Evolutionary conservation across 768 basidiomycete species (phyloP).

Genomic region (Agrocybe praecox): DNA sequence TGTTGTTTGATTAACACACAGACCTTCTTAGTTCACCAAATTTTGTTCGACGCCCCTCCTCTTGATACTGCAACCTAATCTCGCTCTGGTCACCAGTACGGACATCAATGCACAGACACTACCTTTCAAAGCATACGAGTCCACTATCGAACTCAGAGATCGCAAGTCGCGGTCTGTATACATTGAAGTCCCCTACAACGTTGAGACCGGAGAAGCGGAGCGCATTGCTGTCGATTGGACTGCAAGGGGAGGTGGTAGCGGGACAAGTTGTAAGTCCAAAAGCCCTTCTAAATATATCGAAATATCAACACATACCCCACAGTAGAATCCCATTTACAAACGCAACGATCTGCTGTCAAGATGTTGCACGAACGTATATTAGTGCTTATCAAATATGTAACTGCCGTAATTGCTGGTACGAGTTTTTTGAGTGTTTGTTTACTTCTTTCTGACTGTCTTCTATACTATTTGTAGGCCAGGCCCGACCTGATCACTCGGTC

Average conservation of each 20-base stretch:
- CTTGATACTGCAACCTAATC: conserved; percentile 68
- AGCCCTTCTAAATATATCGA: conserved; percentile 12
- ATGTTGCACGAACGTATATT: conserved; percentile 94
- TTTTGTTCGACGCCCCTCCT: conserved; percentile 91
- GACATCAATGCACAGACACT: conserved; percentile 72
- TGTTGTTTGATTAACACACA: neutral
- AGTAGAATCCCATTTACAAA: conserved; percentile 92
- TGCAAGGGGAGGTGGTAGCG: conserved; percentile 81
- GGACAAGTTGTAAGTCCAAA: conserved; percentile 73
- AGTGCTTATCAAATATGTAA: conserved; percentile 85
- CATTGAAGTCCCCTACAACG: conserved; percentile 82
- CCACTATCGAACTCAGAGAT: conserved; percentile 83
- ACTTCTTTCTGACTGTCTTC: neutral
- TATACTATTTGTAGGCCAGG: conserved; percentile 50
- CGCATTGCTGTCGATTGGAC: conserved; percentile 98
- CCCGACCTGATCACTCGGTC: conserved; percentile 76
- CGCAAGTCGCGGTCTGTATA: conserved; percentile 77
- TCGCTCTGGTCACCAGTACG: conserved; percentile 42
- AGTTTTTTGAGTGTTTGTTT: conserved; percentile 3
- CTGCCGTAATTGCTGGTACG: conserved; percentile 73
- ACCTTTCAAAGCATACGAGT: conserved; percentile 93
- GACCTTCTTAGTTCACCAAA: conserved; percentile 63
- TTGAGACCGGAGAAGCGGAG: conserved; percentile 98
- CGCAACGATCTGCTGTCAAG: conserved; percentile 92
- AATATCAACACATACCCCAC: conserved; percentile 2